Evolutionary conservation across 495 filamentous ascomycete genomes (phyloP).

Genomic region (Antarctomyces pellizariae): DNA sequence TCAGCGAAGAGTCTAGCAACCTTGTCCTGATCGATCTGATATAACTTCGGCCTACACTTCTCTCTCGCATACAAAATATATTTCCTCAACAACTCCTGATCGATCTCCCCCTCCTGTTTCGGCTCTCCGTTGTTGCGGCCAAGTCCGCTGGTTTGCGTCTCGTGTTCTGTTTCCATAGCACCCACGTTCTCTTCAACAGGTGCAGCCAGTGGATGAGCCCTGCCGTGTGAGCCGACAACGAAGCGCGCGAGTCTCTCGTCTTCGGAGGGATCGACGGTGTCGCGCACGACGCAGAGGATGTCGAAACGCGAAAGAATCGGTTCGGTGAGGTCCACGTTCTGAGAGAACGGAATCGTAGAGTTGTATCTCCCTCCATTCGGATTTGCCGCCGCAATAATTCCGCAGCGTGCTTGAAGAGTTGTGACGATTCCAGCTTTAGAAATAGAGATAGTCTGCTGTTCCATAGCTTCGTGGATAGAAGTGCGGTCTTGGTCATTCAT

Average conservation of each 20-base stretch:
- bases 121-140: conserved; percentile 24
- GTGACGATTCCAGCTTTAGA: conserved; percentile 98
- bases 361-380: conserved; percentile 94
- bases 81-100: conserved; percentile 81
- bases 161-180: conserved; percentile 17
- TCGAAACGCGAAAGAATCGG: conserved; percentile 98
- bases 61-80: conserved; percentile 95
- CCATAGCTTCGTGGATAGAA: conserved; percentile 99
- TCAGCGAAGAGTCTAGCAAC: conserved; percentile 84
- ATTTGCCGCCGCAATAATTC: conserved; percentile 92
- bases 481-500: conserved; percentile 99
- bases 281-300: conserved; percentile 88
- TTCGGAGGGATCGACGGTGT: conserved; percentile 89
- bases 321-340: conserved; percentile 94
- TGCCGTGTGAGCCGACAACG: conserved; percentile 78
- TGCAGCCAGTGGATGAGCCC: conserved; percentile 51
- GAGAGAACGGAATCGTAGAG: conserved; percentile 75
- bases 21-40: conserved; percentile 97
- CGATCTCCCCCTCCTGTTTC: conserved; percentile 54
- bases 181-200: conserved; percentile 29
- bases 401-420: conserved; percentile 90
- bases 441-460: conserved; percentile 99
- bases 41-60: conserved; percentile 72
- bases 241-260: conserved; percentile 90
- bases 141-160: conserved; percentile 6